Conservation (phyloP, 495 filamentous ascomycete species). For the Haplographium delicatum region DNA sequence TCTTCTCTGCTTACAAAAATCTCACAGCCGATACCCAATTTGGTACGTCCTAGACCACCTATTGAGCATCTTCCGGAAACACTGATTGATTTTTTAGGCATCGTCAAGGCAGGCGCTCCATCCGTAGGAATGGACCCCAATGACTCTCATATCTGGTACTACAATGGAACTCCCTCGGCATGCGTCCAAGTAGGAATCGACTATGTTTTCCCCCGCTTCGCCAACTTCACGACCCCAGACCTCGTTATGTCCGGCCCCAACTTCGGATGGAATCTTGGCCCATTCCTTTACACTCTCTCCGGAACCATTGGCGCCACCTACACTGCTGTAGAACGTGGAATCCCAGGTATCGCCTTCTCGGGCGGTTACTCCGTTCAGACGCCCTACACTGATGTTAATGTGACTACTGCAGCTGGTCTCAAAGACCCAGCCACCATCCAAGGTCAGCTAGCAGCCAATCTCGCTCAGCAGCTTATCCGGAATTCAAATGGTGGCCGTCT, state of each 20-base stretch:
- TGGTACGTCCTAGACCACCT: slow-evolving; percentile 11
- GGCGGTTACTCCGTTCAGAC: slow-evolving; percentile 22
- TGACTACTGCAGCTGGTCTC: slow-evolving; percentile 13
- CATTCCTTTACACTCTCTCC: slow-evolving; percentile 34
- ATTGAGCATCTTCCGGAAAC: too few relatives aligned
- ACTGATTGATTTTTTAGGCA: slow-evolving; percentile 15
- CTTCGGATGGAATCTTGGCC: slow-evolving; percentile 31
- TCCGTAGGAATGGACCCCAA: slow-evolving; percentile 33
- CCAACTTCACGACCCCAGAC: slow-evolving; percentile 30
- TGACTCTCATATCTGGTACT: slow-evolving; percentile 42
- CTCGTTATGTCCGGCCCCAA: slow-evolving; percentile 40
- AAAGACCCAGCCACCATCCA: slow-evolving; percentile 27
- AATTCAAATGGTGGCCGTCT: slow-evolving; percentile 25
- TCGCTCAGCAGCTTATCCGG: slow-evolving; percentile 30
- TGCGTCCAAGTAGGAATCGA: slow-evolving; percentile 39
- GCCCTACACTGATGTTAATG: slow-evolving; percentile 27
- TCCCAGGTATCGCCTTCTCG: slow-evolving; percentile 35
- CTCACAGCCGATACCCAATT: slow-evolving; percentile 24
- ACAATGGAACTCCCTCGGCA: slow-evolving; percentile 39
- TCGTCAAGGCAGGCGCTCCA: slow-evolving; percentile 26
- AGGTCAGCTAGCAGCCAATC: slow-evolving; percentile 29
- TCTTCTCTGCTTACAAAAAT: slow-evolving; percentile 27
- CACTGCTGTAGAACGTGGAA: slow-evolving; percentile 31
- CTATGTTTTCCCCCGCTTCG: slow-evolving; percentile 44
- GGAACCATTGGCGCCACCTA: slow-evolving; percentile 37